phyloP scores from a whole-genome alignment of 2,329 filamentous ascomycete species.

The Aphanocladium album region DNA sequence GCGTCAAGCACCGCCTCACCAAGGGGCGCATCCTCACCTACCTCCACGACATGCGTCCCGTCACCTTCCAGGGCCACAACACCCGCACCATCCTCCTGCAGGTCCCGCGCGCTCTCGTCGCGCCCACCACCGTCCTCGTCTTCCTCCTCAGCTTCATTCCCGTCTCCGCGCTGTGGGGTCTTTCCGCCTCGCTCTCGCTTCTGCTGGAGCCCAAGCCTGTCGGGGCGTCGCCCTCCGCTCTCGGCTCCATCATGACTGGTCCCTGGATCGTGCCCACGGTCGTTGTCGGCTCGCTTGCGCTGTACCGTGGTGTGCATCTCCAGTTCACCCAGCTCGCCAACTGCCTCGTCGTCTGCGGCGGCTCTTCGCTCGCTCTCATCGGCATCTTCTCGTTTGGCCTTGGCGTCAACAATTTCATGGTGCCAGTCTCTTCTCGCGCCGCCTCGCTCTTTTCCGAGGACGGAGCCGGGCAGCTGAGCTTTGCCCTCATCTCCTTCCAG shows the following conservation, averaged over 20 bases:
- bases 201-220: constrained; percentile 43
- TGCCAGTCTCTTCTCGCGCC: constrained; percentile 20
- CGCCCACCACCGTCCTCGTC: constrained; percentile 46
- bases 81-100: constrained; percentile 35
- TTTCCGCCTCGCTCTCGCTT: constrained; percentile 40
- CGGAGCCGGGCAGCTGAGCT: constrained; percentile 24
- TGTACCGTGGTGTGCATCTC: constrained; percentile 26
- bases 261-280: constrained; percentile 38
- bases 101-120: constrained; percentile 40
- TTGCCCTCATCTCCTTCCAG: constrained; percentile 40
- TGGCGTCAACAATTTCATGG: constrained; percentile 28
- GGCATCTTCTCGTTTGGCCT: constrained; percentile 44
- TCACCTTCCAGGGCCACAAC: constrained; percentile 30
- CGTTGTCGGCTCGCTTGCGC: constrained; percentile 27
- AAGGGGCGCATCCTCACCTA: constrained; percentile 32
- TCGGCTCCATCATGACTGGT: constrained; percentile 41
- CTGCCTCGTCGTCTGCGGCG: constrained; percentile 30
- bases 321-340: constrained; percentile 30
- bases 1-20: constrained; percentile 25
- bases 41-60: constrained; percentile 34
- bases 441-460: constrained; percentile 23
- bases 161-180: constrained; percentile 41
- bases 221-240: constrained; percentile 30
- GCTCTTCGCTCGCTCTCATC: constrained; percentile 33
- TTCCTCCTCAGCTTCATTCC: constrained; percentile 42